Conservation (phyloP, 2,329 filamentous ascomycete genomes). For the Phyllosticta capitalensis region DNA sequence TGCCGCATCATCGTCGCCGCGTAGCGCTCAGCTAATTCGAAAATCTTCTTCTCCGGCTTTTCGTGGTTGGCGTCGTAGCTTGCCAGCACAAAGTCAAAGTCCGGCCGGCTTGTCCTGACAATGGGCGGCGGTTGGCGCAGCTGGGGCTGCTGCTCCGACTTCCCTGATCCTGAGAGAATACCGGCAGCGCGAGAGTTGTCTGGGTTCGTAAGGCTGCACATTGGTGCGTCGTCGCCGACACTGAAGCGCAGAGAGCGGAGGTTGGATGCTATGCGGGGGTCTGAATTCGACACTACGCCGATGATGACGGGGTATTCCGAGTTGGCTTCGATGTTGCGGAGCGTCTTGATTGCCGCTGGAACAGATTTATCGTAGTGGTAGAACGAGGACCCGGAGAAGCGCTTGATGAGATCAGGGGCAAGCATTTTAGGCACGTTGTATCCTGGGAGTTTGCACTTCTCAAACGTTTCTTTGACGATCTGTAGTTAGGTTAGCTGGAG, state of each 20-base stretch:
- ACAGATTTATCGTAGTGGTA: conserved; percentile 5
- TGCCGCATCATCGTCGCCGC: conserved; percentile 17
- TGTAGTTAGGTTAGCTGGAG: conserved; percentile 21
- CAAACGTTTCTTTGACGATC: conserved; percentile 48
- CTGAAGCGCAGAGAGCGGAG: conserved; percentile 45
- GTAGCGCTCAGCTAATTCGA: conserved; percentile 39
- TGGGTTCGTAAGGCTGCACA: not conserved
- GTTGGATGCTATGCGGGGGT: conserved; percentile 48
- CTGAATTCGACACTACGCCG: conserved; percentile 55
- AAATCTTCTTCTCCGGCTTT: conserved; percentile 50
- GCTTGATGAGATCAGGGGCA: conserved; percentile 39
- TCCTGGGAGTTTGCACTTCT: conserved; percentile 25
- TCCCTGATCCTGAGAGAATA: not conserved
- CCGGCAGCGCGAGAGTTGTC: conserved; percentile 2
- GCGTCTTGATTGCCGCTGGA: not conserved
- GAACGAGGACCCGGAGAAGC: conserved; percentile 32
- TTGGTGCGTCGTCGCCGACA: conserved; percentile 22
- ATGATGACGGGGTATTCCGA: conserved; percentile 34
- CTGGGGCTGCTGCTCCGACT: not conserved
- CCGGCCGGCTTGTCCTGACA: conserved; percentile 12
- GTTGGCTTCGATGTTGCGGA: not conserved
- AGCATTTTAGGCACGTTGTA: conserved; percentile 37
- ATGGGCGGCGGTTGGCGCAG: not conserved
- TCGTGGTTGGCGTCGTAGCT: conserved; percentile 54
- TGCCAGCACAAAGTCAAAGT: conserved; percentile 50